Evolutionary conservation across 2,329 filamentous ascomycete species (phyloP), one percentile per base, ranked within the genome.

Genomic region (Epicoccum sorghinum): DNA sequence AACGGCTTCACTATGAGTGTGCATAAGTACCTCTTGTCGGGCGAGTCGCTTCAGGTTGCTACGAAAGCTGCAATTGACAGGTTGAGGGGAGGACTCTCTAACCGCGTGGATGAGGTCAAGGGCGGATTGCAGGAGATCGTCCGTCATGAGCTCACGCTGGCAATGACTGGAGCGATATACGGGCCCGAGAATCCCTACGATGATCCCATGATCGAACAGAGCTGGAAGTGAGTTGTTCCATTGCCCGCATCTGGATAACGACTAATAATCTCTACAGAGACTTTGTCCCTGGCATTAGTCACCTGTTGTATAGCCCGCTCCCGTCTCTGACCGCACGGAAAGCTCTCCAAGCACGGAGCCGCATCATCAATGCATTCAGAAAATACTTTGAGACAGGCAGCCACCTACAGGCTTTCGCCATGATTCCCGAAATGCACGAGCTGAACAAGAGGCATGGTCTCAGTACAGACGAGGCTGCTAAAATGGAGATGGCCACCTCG

Each of bases 161-260:
- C 77, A 2, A 69, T 74, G 39, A 79, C 77, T 0, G 63, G 72
- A 39, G 69, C 75, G 12, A 67, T 77, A 0, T 80, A 79, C 55
- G 78, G 77, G 2, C 74, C 73, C 0, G 61, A 74, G 50, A 79
- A 78, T 52, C 77, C 77, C 0, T 79, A 69, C 35, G 61, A 73
- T 30, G 71, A 78, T 38, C 65, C 67, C 7, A 52, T 47, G 2
- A 62, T 77, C 12, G 71, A 71, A 38, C 58, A 71, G 36, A 70
- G 69, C 23, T 78, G 76, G 61, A 72, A 62, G 75, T 78, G 62
- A 38, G 63, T 57, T 7, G 7, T 4, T 13, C n/a, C 4, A n/a
- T 38, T 7, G 38, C 4, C 36, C 25, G 2, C 25, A 24, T 14
- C 12, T 1, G 3, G 12, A 7, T 24, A 29, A 1, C n/a, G 4